Conservation (phyloP, 495 filamentous ascomycete genomes). For the Hypoxylon subgilvum region DNA sequence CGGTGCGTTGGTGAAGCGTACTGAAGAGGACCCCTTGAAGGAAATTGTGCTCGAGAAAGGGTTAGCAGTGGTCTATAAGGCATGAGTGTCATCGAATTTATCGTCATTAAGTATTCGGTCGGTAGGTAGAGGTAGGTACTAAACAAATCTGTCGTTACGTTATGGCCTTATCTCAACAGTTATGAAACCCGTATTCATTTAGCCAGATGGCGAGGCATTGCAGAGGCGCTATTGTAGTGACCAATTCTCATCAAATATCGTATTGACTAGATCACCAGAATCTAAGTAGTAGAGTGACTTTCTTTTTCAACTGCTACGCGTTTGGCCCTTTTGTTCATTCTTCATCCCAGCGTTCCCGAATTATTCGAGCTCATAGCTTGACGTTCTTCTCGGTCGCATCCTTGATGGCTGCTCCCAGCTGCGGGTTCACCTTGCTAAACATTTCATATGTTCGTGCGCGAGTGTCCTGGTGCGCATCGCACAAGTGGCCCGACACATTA, state of each 20-base stretch:
- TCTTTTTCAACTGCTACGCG: constrained; percentile 16
- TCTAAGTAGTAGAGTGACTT: too few species aligned
- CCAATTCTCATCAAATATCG: too few species aligned
- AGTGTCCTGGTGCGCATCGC: constrained; percentile 49
- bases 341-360: neutral
- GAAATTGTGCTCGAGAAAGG: neutral
- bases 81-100: too few species aligned
- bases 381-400: constrained; percentile 61
- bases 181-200: too few species aligned
- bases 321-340: constrained; percentile 4
- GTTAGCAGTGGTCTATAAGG: neutral
- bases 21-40: neutral
- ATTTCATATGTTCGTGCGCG: constrained; percentile 64
- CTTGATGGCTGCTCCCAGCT: constrained; percentile 49
- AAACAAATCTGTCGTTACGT: too few species aligned
- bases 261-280: too few species aligned
- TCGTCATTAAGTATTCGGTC: too few species aligned
- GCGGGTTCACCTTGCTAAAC: constrained; percentile 57
- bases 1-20: neutral
- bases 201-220: too few species aligned
- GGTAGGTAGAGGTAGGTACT: too few species aligned
- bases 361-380: constrained; percentile 9
- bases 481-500: constrained; percentile 67
- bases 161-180: too few species aligned
- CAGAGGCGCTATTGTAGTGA: too few species aligned